phyloP scores from a whole-genome alignment of 169 alveolate species.

The Cyclospora cayetanensis region DNA sequence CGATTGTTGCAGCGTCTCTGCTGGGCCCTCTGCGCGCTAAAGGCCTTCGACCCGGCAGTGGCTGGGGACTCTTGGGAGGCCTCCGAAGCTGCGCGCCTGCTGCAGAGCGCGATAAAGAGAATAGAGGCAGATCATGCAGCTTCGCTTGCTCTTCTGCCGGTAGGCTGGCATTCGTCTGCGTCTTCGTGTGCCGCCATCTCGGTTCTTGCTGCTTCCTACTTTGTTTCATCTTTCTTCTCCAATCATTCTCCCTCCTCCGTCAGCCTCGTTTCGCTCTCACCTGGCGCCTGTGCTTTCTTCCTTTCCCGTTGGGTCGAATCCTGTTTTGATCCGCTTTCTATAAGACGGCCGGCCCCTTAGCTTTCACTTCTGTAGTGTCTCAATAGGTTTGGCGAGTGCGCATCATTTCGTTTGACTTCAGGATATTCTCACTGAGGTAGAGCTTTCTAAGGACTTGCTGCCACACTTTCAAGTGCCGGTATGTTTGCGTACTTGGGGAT shows the following conservation, averaged over 20 bases:
- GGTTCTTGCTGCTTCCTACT: background rate
- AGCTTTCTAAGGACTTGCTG: background rate
- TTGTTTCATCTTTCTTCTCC: background rate
- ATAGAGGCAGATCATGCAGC: background rate
- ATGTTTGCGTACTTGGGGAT: background rate
- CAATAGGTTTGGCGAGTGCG: too few species aligned
- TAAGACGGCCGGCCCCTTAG: background rate
- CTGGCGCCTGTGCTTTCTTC: background rate
- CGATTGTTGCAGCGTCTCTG: slow-evolving; percentile 27
- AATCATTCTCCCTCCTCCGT: background rate
- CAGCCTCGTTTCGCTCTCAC: background rate
- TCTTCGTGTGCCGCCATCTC: too few species aligned
- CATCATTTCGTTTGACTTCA: background rate
- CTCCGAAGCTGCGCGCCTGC: background rate
- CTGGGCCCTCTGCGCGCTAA: background rate
- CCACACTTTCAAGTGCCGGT: background rate
- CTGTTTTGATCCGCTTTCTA: background rate
- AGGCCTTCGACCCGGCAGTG: background rate
- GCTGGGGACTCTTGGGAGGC: background rate
- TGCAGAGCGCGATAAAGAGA: background rate
- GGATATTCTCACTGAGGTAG: background rate
- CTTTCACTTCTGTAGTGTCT: background rate
- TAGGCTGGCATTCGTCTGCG: too few species aligned
- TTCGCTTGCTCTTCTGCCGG: background rate
- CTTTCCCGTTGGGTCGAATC: background rate